Evolutionary conservation across 2,329 filamentous ascomycete genomes (phyloP), one percentile per base, ranked within the genome.

Genomic region (Fusarium coicis): DNA sequence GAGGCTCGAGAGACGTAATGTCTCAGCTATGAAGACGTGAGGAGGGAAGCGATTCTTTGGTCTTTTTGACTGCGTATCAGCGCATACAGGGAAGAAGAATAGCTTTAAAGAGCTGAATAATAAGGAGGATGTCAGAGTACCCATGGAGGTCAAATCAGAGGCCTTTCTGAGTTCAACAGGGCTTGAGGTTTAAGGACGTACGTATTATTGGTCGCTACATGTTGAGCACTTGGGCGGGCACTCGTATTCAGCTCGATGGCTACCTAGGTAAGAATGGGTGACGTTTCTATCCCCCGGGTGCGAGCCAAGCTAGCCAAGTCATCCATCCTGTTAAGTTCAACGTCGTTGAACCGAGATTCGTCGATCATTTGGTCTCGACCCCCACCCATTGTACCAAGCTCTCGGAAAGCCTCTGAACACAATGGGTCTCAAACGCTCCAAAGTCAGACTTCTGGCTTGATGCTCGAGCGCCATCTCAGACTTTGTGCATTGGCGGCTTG

Each of bases 401-500:
- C 43, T 49, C 47, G 53, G 53, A 70, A 46, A 46, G 7, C 32
- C 26, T 40, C 44, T 39, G 26, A 23, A 23, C 16, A n/a, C 42
- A 28, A 50, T 8, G 15, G 39, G 47, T 65, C 49, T 60, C 54
- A 70, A 54, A 65, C 43, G 43, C 23, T 26, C 42, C 32, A 44
- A 36, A 37, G 50, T 44, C 57, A 56, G 23, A 49, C 39, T 12
- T 59, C 40, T 67, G 43, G 23, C 39, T 40, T 46, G 47, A 52
- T 57, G 47, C 37, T 68, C 43, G 36, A 43, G 34, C 49, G 49
- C 36, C 44, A 53, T 34, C 49, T 37, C 56, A 37, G 57, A 36
- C 44, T 52, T 43, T 57, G 23, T 61, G 66, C 70, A 59, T 37
- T 60, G 50, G 54, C 36, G 57, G 39, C 40, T 49, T 50, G 49